Evolutionary conservation across 78 protist genomes (phyloP), one percentile per base, ranked within the genome.

Genomic region (Monosiga brevicollis): DNA sequence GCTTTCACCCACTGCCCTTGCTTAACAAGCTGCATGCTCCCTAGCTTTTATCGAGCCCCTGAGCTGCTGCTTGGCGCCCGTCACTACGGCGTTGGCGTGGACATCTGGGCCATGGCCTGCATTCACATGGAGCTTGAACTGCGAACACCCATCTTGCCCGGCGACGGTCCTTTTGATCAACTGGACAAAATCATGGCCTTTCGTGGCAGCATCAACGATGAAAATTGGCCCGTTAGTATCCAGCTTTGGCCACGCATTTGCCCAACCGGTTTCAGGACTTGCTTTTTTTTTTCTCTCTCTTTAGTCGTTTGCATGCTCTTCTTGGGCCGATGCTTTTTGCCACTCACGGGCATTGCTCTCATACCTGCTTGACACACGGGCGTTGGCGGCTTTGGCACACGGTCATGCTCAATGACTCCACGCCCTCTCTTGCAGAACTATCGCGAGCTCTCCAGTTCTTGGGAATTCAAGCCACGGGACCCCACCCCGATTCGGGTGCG

Each of bases 51-150:
- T 73, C 88, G 99, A 2, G 93, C 98, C 0, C 99, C 99, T 2
- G 99, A 97, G 79, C 84, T 97, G 38, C 92, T 96, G n/a, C 87
- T 96, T 34, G 97, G 97, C 35, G 87, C 86, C 39, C 81, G 78
- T 83, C 43, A 85, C 70, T 96, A 96, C 90, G 73, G 90, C 34
- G 87, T 96, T 24, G 91, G 97, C 10, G 93, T 96, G 0, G 99
- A 96, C 86, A 73, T 93, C 24, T 96, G 99, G 99, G 42, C 85
- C 29, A 80, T 94, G 42, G 99, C 99, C 43, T 96, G 98, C 88
- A 96, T 97, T 72, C 91, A 97, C 40, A 99, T 97, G 0, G 99
- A 98, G 91, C 83, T 98, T 86, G 83, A 87, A 0, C 83, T 84
- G 32, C 75, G 95, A 0, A 78, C 83, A 29, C 95, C 98, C 1